Evolutionary conservation across 345 rosid genomes (phyloP).

Genomic region (Erysimum cheiranthoides): DNA sequence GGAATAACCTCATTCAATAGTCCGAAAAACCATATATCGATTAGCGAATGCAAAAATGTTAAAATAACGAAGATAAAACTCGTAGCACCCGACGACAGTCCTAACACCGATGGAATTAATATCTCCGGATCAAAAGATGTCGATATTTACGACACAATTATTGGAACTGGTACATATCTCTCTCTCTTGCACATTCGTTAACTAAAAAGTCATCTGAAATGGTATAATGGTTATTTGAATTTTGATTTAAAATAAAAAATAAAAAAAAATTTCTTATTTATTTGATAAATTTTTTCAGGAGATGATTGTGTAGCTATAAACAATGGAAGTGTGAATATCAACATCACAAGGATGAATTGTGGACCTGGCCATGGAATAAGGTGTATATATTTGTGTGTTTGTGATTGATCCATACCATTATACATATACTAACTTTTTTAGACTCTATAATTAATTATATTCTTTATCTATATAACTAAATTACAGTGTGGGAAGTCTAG

Average conservation of each 20-base stretch:
- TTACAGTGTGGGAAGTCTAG: slow-evolving; percentile 66
- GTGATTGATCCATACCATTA: background rate
- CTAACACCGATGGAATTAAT: slow-evolving; percentile 70
- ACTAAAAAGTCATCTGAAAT: background rate
- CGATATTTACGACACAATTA: slow-evolving; percentile 33
- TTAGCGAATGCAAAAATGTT: slow-evolving; percentile 34
- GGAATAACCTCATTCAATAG: slow-evolving; percentile 52
- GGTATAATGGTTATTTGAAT: background rate
- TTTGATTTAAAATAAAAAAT: background rate
- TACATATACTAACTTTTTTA: background rate
- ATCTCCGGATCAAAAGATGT: slow-evolving; percentile 44
- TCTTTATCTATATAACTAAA: background rate
- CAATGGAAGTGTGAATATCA: slow-evolving; percentile 37
- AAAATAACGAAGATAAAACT: slow-evolving; percentile 47
- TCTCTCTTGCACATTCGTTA: background rate
- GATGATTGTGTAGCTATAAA: slow-evolving; percentile 67
- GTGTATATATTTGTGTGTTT: slow-evolving; percentile 30
- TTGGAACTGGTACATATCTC: slow-evolving; percentile 53
- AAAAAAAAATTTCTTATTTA: too few relatives aligned
- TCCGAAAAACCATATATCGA: slow-evolving; percentile 48
- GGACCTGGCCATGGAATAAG: slow-evolving; percentile 56
- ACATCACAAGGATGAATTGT: slow-evolving; percentile 30
- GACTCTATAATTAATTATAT: background rate
- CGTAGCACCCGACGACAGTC: slow-evolving; percentile 53
- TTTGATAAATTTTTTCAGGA: slow-evolving; percentile 34